Evolutionary conservation across 306 rosid genomes (phyloP), one percentile per base, ranked within the genome.

Genomic region (Cucurbita pepo): DNA sequence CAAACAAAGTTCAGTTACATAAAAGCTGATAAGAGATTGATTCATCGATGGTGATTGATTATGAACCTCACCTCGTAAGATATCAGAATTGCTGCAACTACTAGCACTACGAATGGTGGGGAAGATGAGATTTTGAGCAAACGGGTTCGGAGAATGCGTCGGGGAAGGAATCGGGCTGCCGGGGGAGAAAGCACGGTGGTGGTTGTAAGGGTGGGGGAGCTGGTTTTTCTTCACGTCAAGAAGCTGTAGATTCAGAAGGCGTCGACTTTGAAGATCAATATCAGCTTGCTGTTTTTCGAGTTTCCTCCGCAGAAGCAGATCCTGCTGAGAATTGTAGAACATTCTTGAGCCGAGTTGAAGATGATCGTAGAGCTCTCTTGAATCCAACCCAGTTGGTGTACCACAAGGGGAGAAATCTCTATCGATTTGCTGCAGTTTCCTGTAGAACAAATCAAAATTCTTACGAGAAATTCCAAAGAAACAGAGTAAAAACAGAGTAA

Each of bases 331-430:
- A 73, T 80, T 91, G 70, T 86, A 94, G 71, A 85, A 86, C 99
- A 91, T 86, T 82, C 97, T 85, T 0, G 89, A 84, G 53, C 95
- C 99, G 47, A 85, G 91, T 78, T 89, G 97, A 72, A 91, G 83
- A 89, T 94, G 96, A 73, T 37, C 72, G 3, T 50, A 86, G 6
- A 87, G 96, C 63, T 91, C 99, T 78, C 96, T 85, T 3, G 88
- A 81, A 73, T 91, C 97, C 15, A 84, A 72, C 15, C 97, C 97
- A 50, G 96, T 82, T 18, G 97, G 98, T 54, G 98, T 92, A 6
- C 96, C 98, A 83, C 96, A 93, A 18, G 97, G 92, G 3, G 96
- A 91, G 80, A 82, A 91, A 58, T 91, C 98, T 10, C 97, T 84
- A 30, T 94, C 99, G 56, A 85, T 78, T 66, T 86, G 91, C 77